phyloP scores from a whole-genome alignment of 2,329 filamentous ascomycete genomes.

The Aspergillus costaricaensis region DNA sequence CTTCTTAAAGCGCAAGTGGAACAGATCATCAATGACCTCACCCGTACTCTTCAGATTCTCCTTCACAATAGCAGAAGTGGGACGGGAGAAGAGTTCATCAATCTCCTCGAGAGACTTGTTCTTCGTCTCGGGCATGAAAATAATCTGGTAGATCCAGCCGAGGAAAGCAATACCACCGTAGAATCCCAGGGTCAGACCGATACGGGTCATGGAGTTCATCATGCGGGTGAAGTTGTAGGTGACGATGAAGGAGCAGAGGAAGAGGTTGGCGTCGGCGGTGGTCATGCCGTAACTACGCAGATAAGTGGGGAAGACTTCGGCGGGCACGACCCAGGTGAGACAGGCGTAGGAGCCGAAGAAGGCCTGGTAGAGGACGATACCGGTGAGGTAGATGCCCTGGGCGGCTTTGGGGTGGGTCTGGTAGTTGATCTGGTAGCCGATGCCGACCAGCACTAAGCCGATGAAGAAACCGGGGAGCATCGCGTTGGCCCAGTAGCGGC shows the following conservation, averaged over 20 bases:
- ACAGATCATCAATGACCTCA: conserved; percentile 49
- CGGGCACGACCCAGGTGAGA: conserved; percentile 66
- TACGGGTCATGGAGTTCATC: conserved; percentile 67
- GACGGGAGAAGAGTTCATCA: conserved; percentile 65
- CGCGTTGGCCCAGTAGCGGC: conserved; percentile 72
- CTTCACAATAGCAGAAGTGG: conserved; percentile 63
- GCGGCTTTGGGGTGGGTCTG: conserved; percentile 50
- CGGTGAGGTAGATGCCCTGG: conserved; percentile 65
- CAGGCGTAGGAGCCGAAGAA: conserved; percentile 69
- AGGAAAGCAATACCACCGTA: conserved; percentile 72
- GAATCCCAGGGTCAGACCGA: conserved; percentile 68
- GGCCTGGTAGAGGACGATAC: conserved; percentile 62
- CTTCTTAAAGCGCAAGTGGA: conserved; percentile 49
- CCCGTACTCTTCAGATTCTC: conserved; percentile 56
- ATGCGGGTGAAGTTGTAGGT: conserved; percentile 75
- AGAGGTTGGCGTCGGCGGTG: conserved; percentile 66
- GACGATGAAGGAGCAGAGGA: conserved; percentile 71
- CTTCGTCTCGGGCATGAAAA: conserved; percentile 78
- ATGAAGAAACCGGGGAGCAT: conserved; percentile 74
- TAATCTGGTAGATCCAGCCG: conserved; percentile 70
- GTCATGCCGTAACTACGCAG: conserved; percentile 74
- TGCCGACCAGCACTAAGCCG: conserved; percentile 66
- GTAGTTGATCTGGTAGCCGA: conserved; percentile 60
- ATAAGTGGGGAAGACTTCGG: conserved; percentile 72
- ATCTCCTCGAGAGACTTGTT: conserved; percentile 71